phyloP scores from a whole-genome alignment of 1,284 basidiomycete genomes.

The Leccinum pachyderme region DNA sequence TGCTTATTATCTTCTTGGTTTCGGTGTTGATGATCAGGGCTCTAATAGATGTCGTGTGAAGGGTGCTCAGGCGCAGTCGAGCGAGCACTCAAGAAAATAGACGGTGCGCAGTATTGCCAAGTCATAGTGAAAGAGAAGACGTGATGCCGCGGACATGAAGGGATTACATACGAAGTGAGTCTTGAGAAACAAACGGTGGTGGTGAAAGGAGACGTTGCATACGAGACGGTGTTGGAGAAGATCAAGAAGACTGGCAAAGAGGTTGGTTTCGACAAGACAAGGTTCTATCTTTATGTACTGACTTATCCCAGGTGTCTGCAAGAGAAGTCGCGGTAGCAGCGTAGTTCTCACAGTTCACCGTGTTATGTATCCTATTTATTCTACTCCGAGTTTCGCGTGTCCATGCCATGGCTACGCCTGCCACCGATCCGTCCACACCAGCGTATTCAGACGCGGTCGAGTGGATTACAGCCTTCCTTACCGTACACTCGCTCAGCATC shows the following conservation, averaged over 20 bases:
- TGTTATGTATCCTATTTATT: neutral
- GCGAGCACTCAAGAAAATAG: slow-evolving; percentile 68
- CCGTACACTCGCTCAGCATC: slow-evolving; percentile 50
- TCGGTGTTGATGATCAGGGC: neutral
- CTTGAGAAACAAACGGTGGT: slow-evolving; percentile 71
- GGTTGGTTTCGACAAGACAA: slow-evolving; percentile 38
- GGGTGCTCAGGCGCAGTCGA: slow-evolving; percentile 81
- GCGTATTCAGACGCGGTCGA: slow-evolving; percentile 43
- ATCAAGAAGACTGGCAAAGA: slow-evolving; percentile 90
- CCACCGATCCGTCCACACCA: slow-evolving; percentile 34
- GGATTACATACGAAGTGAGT: slow-evolving; percentile 59
- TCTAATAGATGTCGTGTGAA: slow-evolving; percentile 70
- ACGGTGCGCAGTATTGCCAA: slow-evolving; percentile 43
- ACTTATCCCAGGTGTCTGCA: too few relatives aligned
- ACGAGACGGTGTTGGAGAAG: slow-evolving; percentile 67
- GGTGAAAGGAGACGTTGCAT: slow-evolving; percentile 61
- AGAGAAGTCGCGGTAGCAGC: neutral
- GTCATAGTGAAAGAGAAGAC: neutral
- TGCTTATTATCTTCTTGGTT: neutral
- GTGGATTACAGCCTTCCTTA: slow-evolving; percentile 57
- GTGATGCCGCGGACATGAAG: slow-evolving; percentile 31
- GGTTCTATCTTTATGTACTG: too few relatives aligned
- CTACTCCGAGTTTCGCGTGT: neutral
- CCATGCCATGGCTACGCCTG: slow-evolving; percentile 32
- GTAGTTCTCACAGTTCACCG: too few relatives aligned